Evolutionary conservation across 2,329 filamentous ascomycete species (phyloP), one percentile per base, ranked within the genome.

Genomic region (Arthrobotrys sphaeroides): DNA sequence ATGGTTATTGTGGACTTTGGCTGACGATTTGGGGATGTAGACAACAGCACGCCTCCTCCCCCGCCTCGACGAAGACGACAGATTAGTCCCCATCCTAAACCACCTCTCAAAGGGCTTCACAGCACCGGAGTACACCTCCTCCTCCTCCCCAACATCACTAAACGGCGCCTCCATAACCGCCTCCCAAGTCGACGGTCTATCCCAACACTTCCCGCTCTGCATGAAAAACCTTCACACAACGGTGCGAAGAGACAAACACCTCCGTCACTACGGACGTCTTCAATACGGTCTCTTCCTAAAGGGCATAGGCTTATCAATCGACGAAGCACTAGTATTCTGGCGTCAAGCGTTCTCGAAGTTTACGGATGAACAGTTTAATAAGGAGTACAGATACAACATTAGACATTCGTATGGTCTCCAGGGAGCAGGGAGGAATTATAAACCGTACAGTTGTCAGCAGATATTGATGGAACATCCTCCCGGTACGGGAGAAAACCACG

Each of bases 211-310:
- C 84, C 93, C 93, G 0, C 88, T 96, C 5, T 98, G 95, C 84
- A 98, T 98, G 94, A 90, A 91, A 73, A 91, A 95, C 81, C 86
- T 99, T 22, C 95, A 99, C 83, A 90, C 88, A 65, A 91, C 91
- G 2, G 86, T 99, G 31, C 91, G 93, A 66, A 91, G 93, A 74
- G 94, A 96, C 81, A 90, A 90, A 10, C 94, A 99, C 81, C 86
- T 99, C 77, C 97, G 97, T 83, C 94, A 99, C 83, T 97, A 87
- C 80, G 94, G 93, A 12, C 91, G 95, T 77, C 86, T 98, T 7
- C 95, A 99, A 83, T 99, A 98, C 85, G 92, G 92, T 0, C 88
- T 99, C 2, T 99, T 99, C 87, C 87, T 99, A 72, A 99, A 99
- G 83, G 95, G 95, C 43, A 93, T 98, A 73, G 95, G 95, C 0